Evolutionary conservation across 1,284 basidiomycete species (phyloP), one percentile per base, ranked within the genome.

Genomic region (Porogramme epimiltina): DNA sequence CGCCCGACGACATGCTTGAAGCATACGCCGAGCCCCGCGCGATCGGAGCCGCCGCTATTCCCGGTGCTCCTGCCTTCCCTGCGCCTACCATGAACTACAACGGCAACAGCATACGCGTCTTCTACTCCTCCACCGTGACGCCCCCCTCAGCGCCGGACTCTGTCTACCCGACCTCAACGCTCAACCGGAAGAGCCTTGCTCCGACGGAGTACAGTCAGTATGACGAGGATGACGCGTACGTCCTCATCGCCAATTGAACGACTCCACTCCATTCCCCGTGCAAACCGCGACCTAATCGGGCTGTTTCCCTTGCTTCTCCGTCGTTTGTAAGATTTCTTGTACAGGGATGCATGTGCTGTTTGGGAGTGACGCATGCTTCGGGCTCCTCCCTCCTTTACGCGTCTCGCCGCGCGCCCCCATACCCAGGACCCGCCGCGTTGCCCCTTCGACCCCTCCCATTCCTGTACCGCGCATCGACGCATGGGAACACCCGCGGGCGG

Each of bases 1-100:
- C 80, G 0, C 87, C 87, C 3, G 87, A 90, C 58, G 87, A 80
- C 16, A 86, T 89, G 84, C 72, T 90, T 33, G 78, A 80, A n/a
- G 84, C 83, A 0, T 90, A 90, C 52, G 87, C 87, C 2, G 81
- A 82, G 44, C 75, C 82, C 49, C 79, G 77, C 59, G 63, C 71
- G 2, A 59, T 57, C 25, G 63, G 65, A 36, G 60, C 60, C 9
- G 28, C 28, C 15, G 58, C 60, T 16, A 58, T 61, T 11, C 61
- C 65, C 41, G 50, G 59, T 20, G 24, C 50, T 16, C 57, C 59
- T 24, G 44, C 62, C 3, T 38, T 64, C 3, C 64, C 66, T 25
- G 48, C 62, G 3, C 61, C 66, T 4, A 60, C 56, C 9, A 62
- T 64, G 5, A 66, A 61, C 45, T 70, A 70, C 52, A 63, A 67